Evolutionary conservation across 306 rosid genomes (phyloP).

Genomic region (Malus orientalis): DNA sequence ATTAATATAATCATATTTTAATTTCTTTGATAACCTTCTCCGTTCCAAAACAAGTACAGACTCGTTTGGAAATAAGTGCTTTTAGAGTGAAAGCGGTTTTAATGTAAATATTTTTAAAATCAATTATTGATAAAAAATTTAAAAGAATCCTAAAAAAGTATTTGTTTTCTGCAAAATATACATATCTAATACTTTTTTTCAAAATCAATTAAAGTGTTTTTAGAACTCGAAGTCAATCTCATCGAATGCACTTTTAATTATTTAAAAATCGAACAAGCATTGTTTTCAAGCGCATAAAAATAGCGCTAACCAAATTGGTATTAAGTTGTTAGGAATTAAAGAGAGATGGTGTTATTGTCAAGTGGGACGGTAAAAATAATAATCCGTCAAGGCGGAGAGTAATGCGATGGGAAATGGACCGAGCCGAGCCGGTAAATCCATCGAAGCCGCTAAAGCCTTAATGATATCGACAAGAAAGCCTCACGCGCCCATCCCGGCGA

Average conservation of each 20-base stretch:
- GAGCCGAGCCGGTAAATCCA: constrained; percentile 39
- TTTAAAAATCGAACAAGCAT: no score
- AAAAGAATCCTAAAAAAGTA: accelerated
- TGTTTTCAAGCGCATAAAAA: no score
- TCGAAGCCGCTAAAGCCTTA: constrained; percentile 41
- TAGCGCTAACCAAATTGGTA: no score
- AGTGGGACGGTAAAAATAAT: not conserved
- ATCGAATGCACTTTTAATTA: no score
- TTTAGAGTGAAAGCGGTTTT: no score
- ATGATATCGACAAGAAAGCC: constrained; percentile 15
- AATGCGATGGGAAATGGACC: constrained; percentile 26
- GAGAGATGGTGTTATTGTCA: not conserved
- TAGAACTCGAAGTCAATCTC: accelerated
- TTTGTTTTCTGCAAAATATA: accelerated
- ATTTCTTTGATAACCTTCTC: no score
- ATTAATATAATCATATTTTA: no score
- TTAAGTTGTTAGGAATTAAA: no score
- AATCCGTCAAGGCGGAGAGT: not conserved
- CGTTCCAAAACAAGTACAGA: no score
- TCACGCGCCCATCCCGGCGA: constrained; percentile 46
- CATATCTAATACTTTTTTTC: accelerated
- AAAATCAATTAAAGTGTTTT: accelerated
- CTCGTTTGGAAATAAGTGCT: no score
- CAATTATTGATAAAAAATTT: no score
- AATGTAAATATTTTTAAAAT: no score